Conservation (phyloP, 345 rosid genomes). For the Hypericum perforatum region DNA sequence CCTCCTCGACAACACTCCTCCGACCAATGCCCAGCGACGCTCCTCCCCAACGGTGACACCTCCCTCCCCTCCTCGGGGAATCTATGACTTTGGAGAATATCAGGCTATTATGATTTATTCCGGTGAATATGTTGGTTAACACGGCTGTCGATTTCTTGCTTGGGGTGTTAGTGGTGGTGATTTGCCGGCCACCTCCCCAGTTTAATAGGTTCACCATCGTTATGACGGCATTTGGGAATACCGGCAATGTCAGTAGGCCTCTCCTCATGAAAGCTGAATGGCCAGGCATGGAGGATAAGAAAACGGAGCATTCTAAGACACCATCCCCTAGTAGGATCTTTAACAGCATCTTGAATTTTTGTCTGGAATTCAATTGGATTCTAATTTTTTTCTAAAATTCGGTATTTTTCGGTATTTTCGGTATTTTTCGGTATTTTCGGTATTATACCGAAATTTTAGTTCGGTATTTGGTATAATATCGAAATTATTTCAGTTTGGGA, state of each 20-base stretch:
- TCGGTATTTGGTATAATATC: too few relatives aligned
- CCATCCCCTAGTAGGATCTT: conserved; percentile 70
- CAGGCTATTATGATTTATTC: conserved; percentile 79
- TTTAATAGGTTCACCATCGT: conserved; percentile 64
- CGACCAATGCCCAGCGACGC: too few relatives aligned
- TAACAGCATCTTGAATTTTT: conserved; percentile 41
- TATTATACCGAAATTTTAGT: too few relatives aligned
- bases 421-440: too few relatives aligned
- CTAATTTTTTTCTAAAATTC: too few relatives aligned
- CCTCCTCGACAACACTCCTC: too few relatives aligned
- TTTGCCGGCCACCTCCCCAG: conserved; percentile 78
- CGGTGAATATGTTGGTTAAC: conserved; percentile 68
- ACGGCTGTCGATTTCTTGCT: conserved; percentile 52
- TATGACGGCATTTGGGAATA: too few relatives aligned
- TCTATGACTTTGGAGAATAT: conserved; percentile 47
- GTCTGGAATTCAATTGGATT: too few relatives aligned
- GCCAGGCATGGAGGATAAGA: conserved; percentile 94
- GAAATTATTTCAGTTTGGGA: too few relatives aligned
- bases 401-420: too few relatives aligned
- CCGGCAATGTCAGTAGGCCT: conserved; percentile 55
- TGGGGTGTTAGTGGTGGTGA: conserved; percentile 59
- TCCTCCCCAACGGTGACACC: conserved; percentile 73
- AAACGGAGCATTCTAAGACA: too few relatives aligned
- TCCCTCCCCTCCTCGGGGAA: conserved; percentile 82
- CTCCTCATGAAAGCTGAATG: conserved; percentile 88